Base-by-base conservation (phyloP, 108 stramenopile genomes). In the Schizochytrium sp. region DNA sequence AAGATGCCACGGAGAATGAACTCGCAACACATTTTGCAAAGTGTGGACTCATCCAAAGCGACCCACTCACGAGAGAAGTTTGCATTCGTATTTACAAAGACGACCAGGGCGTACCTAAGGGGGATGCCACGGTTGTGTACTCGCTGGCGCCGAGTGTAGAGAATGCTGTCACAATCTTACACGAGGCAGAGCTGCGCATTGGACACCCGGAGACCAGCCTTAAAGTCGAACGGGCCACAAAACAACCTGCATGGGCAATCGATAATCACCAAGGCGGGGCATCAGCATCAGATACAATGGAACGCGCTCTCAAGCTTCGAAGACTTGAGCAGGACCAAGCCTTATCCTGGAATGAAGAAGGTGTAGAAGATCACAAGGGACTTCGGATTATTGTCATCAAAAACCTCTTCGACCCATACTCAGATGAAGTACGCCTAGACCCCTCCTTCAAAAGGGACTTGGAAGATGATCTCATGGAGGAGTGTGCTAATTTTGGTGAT, bases 401-500 rank as follows among this genome's bases (percentile, higher is more conserved):
- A 28, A 83, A 83, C 28, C 53, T 83, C 15, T 83, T 83, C 28
- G 3, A 83, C 2, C 76, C 76, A 10, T 47, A 47, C 2, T n/a
- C 19, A 47, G 47, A 83, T 55, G 76, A 83, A 40, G 76, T 55
- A 13, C 12, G 28, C n/a, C 10, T n/a, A 10, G 53, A 49, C 3
- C 76, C 76, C 17, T 5, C 49, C 55, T 83, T 83, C 53, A 28
- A 19, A 8, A 17, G 47, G 7, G 76, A 83, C 28, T n/a, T 83
- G 4, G 76, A 83, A 42, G 76, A 83, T 47, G 76, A 83, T 53
- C 47, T 83, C 15, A 10, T 49, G n/a, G 28, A 42, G 28, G 76
- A 83, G 53, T 83, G 76, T 40, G 76, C 47, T n/a, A 83, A 83
- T 47, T n/a, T 83, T 7, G 76, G 76, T 13, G 50, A 49, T 53